Evolutionary conservation across 1,284 basidiomycete genomes (phyloP).

Genomic region (Puccinia triticina): DNA sequence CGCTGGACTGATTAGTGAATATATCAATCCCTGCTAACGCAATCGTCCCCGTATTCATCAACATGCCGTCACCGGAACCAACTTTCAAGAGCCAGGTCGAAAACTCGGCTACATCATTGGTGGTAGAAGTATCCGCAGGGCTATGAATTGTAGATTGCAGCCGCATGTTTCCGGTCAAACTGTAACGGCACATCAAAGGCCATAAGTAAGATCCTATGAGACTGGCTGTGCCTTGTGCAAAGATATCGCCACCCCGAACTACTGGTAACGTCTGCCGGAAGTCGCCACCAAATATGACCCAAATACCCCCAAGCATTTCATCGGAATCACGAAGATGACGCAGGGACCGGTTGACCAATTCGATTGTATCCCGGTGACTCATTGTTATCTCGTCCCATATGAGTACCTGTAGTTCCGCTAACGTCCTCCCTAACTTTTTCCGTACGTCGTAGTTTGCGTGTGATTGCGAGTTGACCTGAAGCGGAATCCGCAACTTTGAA

Average conservation of each 20-base stretch:
- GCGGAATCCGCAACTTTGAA: background rate
- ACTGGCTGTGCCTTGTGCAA: background rate
- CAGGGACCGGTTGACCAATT: background rate
- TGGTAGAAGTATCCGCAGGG: no score
- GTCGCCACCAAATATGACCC: conserved; percentile 9
- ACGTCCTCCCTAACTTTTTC: no score
- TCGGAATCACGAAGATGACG: background rate
- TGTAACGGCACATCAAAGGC: no score
- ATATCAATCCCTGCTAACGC: no score
- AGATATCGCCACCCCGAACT: background rate
- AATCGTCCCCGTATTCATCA: no score
- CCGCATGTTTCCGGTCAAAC: no score
- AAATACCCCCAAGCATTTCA: background rate
- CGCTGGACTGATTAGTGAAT: no score
- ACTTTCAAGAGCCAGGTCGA: no score
- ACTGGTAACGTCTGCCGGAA: conserved; percentile 23
- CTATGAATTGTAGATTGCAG: background rate
- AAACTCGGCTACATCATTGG: background rate
- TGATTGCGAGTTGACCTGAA: background rate
- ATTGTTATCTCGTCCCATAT: conserved; percentile 40
- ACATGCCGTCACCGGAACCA: no score
- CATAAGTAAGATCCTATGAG: background rate
- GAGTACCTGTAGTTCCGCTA: background rate
- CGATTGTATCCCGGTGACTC: background rate
- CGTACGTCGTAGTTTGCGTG: no score